Conservation (phyloP, 371 early-diverging fungal genomes). For the Massospora cicadina region DNA sequence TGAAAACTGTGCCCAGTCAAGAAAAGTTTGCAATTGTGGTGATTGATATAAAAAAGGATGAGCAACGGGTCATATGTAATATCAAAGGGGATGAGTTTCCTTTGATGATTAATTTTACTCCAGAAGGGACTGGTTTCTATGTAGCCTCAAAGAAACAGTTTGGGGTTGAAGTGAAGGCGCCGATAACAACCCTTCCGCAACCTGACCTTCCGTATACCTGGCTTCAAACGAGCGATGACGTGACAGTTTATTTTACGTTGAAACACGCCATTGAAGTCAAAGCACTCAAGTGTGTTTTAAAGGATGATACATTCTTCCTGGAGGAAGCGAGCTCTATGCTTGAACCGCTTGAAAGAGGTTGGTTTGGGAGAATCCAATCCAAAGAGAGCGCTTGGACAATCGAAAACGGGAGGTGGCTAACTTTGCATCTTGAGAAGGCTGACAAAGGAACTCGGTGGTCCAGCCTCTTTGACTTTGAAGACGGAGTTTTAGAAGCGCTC, state of each 20-base stretch:
- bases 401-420: conserved; percentile 32
- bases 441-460: conserved; percentile 52
- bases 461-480: conserved; percentile 47
- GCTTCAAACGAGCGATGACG: conserved; percentile 7
- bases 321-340: background rate
- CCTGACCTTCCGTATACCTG: background rate
- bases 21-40: background rate
- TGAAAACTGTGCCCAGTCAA: background rate
- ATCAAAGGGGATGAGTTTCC: background rate
- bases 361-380: conserved; percentile 25
- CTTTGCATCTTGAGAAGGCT: conserved; percentile 43
- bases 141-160: background rate
- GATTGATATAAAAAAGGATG: background rate
- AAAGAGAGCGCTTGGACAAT: conserved; percentile 59
- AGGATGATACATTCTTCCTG: background rate
- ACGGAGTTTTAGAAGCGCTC: conserved; percentile 53
- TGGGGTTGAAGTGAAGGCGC: background rate
- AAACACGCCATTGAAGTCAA: background rate
- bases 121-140: background rate
- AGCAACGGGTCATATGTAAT: background rate
- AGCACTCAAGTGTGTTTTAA: background rate
- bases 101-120: background rate
- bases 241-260: background rate
- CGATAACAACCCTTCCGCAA: background rate
- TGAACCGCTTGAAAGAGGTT: background rate